phyloP scores from a whole-genome alignment of 2,329 filamentous ascomycete genomes.

The Dendryphion nanum region DNA sequence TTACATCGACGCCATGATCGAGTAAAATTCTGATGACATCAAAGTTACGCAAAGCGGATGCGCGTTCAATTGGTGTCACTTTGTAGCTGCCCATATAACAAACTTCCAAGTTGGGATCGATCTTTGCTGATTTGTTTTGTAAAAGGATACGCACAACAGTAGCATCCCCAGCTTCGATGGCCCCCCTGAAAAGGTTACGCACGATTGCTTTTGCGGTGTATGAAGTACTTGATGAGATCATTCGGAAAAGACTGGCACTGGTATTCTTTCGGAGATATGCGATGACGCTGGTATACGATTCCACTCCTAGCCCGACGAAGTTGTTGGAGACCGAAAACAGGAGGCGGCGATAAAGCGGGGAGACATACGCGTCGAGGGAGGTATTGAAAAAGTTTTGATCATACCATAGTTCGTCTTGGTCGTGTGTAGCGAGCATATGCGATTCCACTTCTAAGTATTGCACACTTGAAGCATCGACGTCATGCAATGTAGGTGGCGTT shows the following conservation, averaged over 20 bases:
- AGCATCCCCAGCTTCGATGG: neutral
- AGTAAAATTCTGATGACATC: conserved; percentile 2
- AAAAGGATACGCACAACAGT: neutral
- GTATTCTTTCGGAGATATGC: neutral
- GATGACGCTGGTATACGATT: neutral
- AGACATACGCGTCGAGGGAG: neutral
- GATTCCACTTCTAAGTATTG: neutral
- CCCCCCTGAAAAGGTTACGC: neutral
- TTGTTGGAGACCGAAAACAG: neutral
- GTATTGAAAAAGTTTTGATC: neutral
- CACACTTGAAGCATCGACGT: neutral
- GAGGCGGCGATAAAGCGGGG: neutral
- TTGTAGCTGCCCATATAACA: neutral
- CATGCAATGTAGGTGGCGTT: neutral
- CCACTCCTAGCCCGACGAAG: neutral
- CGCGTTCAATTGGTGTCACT: neutral
- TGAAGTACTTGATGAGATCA: neutral
- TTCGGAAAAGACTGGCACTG: neutral
- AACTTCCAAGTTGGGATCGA: neutral
- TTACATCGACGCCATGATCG: conserved; percentile 1
- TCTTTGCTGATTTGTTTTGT: neutral
- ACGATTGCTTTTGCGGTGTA: conserved; percentile 1
- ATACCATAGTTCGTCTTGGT: neutral
- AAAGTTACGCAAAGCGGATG: neutral
- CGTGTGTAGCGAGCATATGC: neutral